Base-by-base conservation (phyloP, 768 basidiomycete genomes). In the Nidularia sp. region DNA sequence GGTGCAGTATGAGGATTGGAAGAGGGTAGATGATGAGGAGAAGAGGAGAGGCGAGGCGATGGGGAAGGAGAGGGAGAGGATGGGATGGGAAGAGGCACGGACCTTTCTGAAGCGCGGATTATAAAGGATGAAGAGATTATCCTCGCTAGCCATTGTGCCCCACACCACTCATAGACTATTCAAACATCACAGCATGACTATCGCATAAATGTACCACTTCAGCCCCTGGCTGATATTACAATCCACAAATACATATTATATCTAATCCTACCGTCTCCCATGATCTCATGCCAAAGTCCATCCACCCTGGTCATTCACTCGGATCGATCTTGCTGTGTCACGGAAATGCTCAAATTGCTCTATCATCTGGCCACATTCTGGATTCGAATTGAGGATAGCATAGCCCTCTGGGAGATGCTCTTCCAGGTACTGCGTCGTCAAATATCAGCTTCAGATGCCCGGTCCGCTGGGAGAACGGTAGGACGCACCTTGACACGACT, bases 61-160 rank as follows among this genome's bases (percentile, higher is more conserved):
- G 15, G 84, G 81, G 0, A 92, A 92, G 64, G 88, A 90, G 66
- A 74, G 87, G 47, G 89, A 92, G 70, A 71, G 90, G 50, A 86
- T 92, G 82, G 63, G 56, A 1, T 92, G 89, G 89, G 68, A 75
- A 48, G 83, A 83, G 47, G 85, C 76, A 2, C 65, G 60, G 41
- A 45, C 32, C 39, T 70, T 75, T 33, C 54, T 69, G 44, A 29
- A 29, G 25, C 25, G 25, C 25, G 4, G 25, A 29, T 4, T 29
- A 4, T 29, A 29, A 4, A 29, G 25, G 25, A 29, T 29, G 25
- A 29, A 29, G 25, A 29, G 25, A 29, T 3, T 29, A 4, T 29
- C 25, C 25, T 29, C 25, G 25, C 25, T 29, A 2, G 4, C 25
- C 25, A 29, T 29, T 29, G 25, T 29, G 25, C 4, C 25, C 25